Evolutionary conservation across 148 eudicot species (phyloP).

Genomic region (Linanthus parryae): DNA sequence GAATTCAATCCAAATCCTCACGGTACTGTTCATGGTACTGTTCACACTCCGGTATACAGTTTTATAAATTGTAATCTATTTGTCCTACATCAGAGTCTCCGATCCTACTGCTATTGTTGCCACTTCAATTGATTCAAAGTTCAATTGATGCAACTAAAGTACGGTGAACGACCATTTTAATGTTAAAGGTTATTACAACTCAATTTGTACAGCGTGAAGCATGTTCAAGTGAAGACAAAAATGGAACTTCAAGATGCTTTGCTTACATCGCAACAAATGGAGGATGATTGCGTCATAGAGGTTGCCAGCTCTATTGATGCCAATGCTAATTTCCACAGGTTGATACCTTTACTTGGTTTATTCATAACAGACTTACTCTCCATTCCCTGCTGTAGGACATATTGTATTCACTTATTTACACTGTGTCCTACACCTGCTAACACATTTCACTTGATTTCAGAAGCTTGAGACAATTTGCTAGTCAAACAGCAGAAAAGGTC

Average conservation of each 20-base stretch:
- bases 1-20: too few relatives aligned
- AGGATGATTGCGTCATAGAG: conserved; percentile 76
- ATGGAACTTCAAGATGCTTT: conserved; percentile 65
- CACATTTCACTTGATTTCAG: conserved; percentile 30
- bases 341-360: not conserved
- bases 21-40: too few relatives aligned
- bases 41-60: too few relatives aligned
- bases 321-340: conserved; percentile 83
- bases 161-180: too few relatives aligned
- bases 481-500: conserved; percentile 61
- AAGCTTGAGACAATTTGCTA: conserved; percentile 51
- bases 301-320: conserved; percentile 70
- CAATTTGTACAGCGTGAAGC: conserved; percentile 87
- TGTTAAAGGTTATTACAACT: too few relatives aligned
- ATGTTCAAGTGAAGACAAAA: conserved; percentile 59
- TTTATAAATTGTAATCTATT: too few relatives aligned
- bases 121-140: too few relatives aligned
- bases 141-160: too few relatives aligned
- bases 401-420: not conserved
- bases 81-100: too few relatives aligned
- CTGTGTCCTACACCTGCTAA: conserved; percentile 7
- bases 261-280: conserved; percentile 42
- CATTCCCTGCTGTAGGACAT: too few relatives aligned
- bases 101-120: too few relatives aligned
- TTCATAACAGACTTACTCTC: too few relatives aligned